Evolutionary conservation across 164 flowering plant species (phyloP).

Genomic region (Warburgia ugandensis): DNA sequence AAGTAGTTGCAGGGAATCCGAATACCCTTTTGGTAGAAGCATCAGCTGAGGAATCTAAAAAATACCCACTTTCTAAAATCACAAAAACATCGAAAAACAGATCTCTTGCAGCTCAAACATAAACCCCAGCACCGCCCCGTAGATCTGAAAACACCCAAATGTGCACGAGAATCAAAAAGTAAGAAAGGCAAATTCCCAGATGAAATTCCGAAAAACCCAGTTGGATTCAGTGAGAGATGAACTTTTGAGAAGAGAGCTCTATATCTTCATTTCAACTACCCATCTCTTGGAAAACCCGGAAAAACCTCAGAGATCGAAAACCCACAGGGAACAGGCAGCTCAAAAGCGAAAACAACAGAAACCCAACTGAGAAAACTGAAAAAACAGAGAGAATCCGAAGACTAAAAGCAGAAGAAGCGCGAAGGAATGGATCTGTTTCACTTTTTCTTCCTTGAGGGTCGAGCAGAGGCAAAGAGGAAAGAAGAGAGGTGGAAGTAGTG

Average conservation of each 20-base stretch:
- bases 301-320: conserved; percentile 2
- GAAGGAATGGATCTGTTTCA: conserved; percentile 13
- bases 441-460: conserved; percentile 16
- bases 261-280: no score
- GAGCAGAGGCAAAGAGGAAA: conserved; percentile 7
- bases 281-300: no score
- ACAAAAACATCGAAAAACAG: conserved; percentile 20
- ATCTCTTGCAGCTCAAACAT: conserved; percentile 15
- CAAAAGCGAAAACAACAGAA: conserved; percentile 15
- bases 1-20: conserved; percentile 33
- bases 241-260: no score
- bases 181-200: no score
- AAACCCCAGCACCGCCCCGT: conserved; percentile 18
- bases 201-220: no score
- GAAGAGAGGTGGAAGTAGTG: conserved; percentile 10
- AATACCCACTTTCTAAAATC: conserved; percentile 29
- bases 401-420: conserved; percentile 16
- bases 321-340: neutral
- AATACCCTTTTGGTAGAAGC: conserved; percentile 26
- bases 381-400: conserved; percentile 17
- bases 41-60: conserved; percentile 36
- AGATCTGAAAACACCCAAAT: neutral
- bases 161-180: no score
- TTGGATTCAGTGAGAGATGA: no score
- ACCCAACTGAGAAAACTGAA: conserved; percentile 18